Evolutionary conservation across 148 eudicot species (phyloP), one percentile per base, ranked within the genome.

Genomic region (Linanthus parryae): DNA sequence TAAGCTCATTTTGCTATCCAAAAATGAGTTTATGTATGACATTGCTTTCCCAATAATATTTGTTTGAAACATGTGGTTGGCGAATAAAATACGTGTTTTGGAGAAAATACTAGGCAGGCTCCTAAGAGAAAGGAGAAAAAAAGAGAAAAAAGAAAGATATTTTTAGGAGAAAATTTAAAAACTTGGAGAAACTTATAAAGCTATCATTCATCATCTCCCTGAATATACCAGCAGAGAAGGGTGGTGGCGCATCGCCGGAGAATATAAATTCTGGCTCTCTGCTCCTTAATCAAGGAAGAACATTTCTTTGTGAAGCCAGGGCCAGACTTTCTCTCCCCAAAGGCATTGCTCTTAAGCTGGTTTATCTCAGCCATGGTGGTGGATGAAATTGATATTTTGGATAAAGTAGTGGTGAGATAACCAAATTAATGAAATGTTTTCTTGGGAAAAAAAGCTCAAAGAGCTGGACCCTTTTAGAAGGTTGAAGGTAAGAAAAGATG

Each of bases 241-340:
- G 78, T 81, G 66, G 96, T 88, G 65, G 92, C 88, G 52, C 96
- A 88, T 12, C 88, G 77, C 15, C 81, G 73, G 16, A 88, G 80
- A 31, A 88, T 88, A 66, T 88, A 88, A 38, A 88, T 65, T 2
- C 81, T 58, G 29, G 92, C 88, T 2, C 85, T 73, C 40, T 88
- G 88, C 63, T 83, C 81, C 58, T 81, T 88, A 17, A 88, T 83
- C 40, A 88, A 58, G 23, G 85, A 71, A 43, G 85, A 76, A 52
- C 96, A 88, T 53, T 81, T 83, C 45, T 68, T 76, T 43, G 96
- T 68, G 74, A 88, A 71, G n/a, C 74, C 65, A 35, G 48, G 37
- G 17, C 77, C 65, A 29, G 42, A 61, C 60, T 74, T 81, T 20
- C 74, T 66, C 22, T 70, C 42, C 15, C 16, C 40, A 3, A 16